Conservation (phyloP, 2,329 filamentous ascomycete species). For the Fusarium fujikuroi region DNA sequence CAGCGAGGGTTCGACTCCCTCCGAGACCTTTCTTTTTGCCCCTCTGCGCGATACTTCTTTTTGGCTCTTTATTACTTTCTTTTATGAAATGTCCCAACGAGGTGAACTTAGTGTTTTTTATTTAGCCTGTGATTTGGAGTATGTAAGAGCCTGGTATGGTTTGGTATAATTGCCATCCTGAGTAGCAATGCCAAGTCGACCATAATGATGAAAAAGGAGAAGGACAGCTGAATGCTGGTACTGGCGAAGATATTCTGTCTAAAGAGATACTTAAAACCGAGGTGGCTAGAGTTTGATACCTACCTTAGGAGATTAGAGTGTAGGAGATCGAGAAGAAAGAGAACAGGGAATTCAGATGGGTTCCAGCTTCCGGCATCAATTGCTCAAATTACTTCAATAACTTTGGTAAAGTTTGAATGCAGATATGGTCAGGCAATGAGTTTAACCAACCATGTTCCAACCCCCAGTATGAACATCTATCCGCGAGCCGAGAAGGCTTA, state of each 20-base stretch:
- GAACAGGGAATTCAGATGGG: neutral
- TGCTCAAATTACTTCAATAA: rapidly evolving
- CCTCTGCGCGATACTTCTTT: too few species aligned
- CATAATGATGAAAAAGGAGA: rapidly evolving
- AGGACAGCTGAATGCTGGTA: rapidly evolving
- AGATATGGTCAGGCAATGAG: neutral
- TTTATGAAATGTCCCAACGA: rapidly evolving
- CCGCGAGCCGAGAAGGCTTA: too few species aligned
- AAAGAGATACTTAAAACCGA: neutral
- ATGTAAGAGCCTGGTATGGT: too few species aligned
- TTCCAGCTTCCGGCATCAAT: rapidly evolving
- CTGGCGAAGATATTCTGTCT: rapidly evolving
- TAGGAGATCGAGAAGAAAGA: neutral
- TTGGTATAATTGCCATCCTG: neutral
- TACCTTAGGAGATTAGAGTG: rapidly evolving
- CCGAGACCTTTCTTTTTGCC: neutral
- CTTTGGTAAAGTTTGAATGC: rapidly evolving
- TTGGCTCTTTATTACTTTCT: too few species aligned
- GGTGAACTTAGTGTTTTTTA: rapidly evolving
- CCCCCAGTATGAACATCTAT: neutral
- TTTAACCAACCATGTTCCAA: neutral
- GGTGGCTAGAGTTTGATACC: too few species aligned
- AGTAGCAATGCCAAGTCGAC: neutral
- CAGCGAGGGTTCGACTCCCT: constrained; percentile 4
- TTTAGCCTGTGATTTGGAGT: rapidly evolving